phyloP scores from a whole-genome alignment of 345 rosid species.

The Eucalyptus cloeziana region DNA sequence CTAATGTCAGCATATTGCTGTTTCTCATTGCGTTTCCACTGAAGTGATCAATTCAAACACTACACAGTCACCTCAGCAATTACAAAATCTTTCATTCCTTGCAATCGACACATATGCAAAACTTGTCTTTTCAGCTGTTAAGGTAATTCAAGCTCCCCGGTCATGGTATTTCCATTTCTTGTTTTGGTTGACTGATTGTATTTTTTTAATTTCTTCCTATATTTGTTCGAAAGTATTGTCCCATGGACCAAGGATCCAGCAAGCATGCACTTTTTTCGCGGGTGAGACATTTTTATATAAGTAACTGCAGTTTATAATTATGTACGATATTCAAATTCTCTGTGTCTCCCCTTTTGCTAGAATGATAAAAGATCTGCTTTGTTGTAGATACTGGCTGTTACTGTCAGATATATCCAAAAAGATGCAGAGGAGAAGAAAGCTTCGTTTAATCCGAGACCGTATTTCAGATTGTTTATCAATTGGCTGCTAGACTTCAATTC shows the following conservation, averaged over 20 bases:
- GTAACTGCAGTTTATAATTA: not conserved
- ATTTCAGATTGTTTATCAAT: constrained; percentile 68
- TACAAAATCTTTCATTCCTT: constrained; percentile 60
- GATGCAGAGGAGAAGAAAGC: constrained; percentile 81
- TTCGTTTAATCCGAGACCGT: constrained; percentile 54
- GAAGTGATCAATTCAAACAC: constrained; percentile 54
- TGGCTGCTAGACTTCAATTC: constrained; percentile 74
- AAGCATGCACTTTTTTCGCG: constrained; percentile 53
- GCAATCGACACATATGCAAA: constrained; percentile 85
- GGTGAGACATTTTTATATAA: constrained; percentile 23
- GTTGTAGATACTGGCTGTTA: constrained; percentile 57
- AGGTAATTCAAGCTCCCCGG: constrained; percentile 10
- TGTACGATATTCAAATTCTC: not conserved
- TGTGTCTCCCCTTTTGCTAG: not conserved
- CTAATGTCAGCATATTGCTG: constrained; percentile 61
- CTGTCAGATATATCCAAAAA: constrained; percentile 68
- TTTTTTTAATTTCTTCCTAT: not conserved
- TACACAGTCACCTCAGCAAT: constrained; percentile 58
- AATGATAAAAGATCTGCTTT: not conserved
- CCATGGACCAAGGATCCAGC: constrained; percentile 71
- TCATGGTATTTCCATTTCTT: not conserved
- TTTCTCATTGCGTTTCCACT: constrained; percentile 68
- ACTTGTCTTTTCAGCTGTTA: constrained; percentile 51
- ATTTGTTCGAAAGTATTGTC: constrained; percentile 11
- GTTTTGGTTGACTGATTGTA: not conserved